Base-by-base conservation (phyloP, 768 basidiomycete genomes). In the Gautieria morchelliformis region DNA sequence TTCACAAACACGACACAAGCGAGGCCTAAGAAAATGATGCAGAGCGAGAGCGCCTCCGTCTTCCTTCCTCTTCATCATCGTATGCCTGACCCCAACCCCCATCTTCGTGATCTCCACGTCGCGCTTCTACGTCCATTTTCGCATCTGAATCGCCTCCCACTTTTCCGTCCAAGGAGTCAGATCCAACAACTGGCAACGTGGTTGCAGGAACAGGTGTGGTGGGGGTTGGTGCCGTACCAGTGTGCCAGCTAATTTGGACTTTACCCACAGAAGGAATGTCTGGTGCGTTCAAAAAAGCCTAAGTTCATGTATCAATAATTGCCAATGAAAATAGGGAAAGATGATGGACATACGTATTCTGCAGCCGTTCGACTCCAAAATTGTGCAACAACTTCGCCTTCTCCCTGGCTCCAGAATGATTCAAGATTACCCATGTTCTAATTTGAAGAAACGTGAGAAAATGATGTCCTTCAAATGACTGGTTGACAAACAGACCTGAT, bases 351-450 rank as follows among this genome's bases (percentile, higher is more conserved):
- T 62, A 87, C 89, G 77, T 86, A 85, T 69, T 93, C 90, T 12
- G 91, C 90, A 22, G 77, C 83, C 27, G 75, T 73, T 56, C 90
- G 81, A 42, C 79, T 83, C 64, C 76, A 81, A 77, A 93, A 93
- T 22, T 79, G 63, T 5, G 90, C 84, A 5, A 89, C 62, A 33
- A 84, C 65, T 60, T 81, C 82, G 8, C 80, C 84, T 51, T 69
- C 67, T n/a, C 81, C 83, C 9, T 72, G 63, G 35, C 68, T 66
- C 52, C 85, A 79, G 27, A 87, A 69, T 3, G 79, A 77, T 27
- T 91, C 90, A 56, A 92, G 66, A 61, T 85, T 86, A 22, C 87
- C 87, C 1, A 77, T 77, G 12, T 80, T 78, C 87, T 89, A 59
- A 20, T 37, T 37, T 37, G 14, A 57, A 59, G 12, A 24, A 33